These are phyloP conservation scores for Quercus agrifolia DNA, from an alignment of 306 rosid genomes.

Conservation along the genomic window DNA sequence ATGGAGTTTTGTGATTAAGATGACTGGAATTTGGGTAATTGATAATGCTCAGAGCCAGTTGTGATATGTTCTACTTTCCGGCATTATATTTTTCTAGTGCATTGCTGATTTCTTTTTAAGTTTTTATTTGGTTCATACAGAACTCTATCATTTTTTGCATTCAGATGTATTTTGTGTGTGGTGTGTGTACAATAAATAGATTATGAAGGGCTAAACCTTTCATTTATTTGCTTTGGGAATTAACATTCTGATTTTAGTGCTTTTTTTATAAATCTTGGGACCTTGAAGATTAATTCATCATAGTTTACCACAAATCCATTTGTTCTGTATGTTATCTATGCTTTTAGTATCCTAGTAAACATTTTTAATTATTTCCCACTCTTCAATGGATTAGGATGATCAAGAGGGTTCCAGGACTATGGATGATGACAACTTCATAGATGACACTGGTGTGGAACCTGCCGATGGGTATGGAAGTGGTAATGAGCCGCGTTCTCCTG, in stretches of 20 bases:
- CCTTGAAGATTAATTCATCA: background rate
- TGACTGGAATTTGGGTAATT: too few species aligned
- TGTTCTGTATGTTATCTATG: background rate
- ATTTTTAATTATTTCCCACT: constrained; percentile 14
- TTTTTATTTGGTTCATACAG: too few species aligned
- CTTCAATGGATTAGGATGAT: constrained; percentile 63
- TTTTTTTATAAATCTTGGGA: background rate
- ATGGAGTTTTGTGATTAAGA: too few species aligned
- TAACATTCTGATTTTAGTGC: background rate
- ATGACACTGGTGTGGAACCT: constrained; percentile 88
- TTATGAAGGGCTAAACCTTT: too few species aligned
- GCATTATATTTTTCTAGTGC: too few species aligned
- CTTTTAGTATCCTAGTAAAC: constrained; percentile 17
- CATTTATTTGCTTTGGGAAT: too few species aligned
- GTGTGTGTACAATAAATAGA: too few species aligned
- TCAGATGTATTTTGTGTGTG: too few species aligned
- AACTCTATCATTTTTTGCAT: too few species aligned
- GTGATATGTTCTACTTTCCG: too few species aligned
- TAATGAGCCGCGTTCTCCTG: constrained; percentile 68
- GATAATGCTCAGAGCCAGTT: too few species aligned
- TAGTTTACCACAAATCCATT: background rate
- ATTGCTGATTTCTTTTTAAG: too few species aligned
- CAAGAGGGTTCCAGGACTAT: constrained; percentile 65
- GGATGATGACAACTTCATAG: constrained; percentile 96
- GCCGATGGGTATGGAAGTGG: constrained; percentile 60